Percentiles rank a stretch among this genome's conserved stretches.
These are phyloP conservation scores for Flueggea neowawraea DNA, from an alignment of 441 rosid species.

Conservation along the genomic window DNA sequence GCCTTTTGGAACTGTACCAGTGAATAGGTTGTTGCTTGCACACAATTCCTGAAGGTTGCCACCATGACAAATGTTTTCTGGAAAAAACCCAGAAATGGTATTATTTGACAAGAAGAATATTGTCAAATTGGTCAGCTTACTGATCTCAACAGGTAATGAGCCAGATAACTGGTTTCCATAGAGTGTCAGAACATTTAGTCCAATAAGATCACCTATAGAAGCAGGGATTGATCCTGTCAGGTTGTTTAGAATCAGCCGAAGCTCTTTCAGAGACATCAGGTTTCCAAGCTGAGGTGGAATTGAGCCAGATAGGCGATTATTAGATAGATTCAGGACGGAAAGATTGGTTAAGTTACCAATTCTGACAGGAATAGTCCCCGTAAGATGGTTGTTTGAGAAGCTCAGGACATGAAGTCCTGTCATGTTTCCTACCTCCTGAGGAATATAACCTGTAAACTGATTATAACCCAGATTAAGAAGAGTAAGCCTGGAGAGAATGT, in stretches of 20 bases:
- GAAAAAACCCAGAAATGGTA: conserved; percentile 23
- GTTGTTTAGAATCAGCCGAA: conserved; percentile 15
- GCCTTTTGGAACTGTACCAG: conserved; percentile 27
- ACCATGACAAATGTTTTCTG: conserved; percentile 25
- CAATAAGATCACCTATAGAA: conserved; percentile 23
- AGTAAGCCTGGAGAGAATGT: conserved; percentile 10
- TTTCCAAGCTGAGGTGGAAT: conserved; percentile 20
- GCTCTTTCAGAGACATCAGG: conserved; percentile 11
- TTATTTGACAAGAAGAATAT: conserved; percentile 13
- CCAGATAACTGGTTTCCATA: conserved; percentile 24
- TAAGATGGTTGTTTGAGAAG: conserved; percentile 15
- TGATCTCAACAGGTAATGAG: conserved; percentile 22
- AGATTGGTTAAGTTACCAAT: conserved; percentile 23
- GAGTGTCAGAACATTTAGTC: conserved; percentile 17
- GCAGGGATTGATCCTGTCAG: conserved; percentile 23
- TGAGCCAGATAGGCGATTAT: conserved; percentile 12
- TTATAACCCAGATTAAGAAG: conserved; percentile 19
- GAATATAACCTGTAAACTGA: conserved; percentile 16
- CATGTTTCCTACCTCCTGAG: conserved; percentile 16
- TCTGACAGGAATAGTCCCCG: conserved; percentile 18
- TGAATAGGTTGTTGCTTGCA: conserved; percentile 24
- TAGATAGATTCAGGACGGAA: neutral
- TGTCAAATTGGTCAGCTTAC: conserved; percentile 18
- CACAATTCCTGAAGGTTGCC: conserved; percentile 18
- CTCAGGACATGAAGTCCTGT: conserved; percentile 7